These are phyloP conservation scores for Phlegmacium glaucopus DNA, from an alignment of 768 basidiomycete genomes.

Conservation along the genomic window DNA sequence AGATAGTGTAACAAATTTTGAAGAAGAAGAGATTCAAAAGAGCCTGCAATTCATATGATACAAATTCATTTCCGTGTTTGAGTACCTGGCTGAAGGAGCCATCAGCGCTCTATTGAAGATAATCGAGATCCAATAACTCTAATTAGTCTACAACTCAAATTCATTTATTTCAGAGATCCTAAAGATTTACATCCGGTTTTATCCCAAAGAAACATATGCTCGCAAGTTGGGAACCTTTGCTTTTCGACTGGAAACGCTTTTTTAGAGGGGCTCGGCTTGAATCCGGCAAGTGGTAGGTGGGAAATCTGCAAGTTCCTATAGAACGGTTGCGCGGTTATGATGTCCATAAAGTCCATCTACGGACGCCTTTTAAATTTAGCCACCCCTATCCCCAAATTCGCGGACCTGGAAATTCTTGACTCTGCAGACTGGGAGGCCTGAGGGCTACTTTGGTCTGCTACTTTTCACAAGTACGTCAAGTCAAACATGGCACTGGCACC, in stretches of 20 bases:
- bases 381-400: too few relatives aligned
- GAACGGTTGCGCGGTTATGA: slow-evolving; percentile 15
- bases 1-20: not conserved
- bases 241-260: too few relatives aligned
- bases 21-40: too few relatives aligned
- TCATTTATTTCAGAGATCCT: slow-evolving; percentile 14
- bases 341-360: too few relatives aligned
- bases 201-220: too few relatives aligned
- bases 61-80: not conserved
- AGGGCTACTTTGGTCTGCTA: too few relatives aligned
- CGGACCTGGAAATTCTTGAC: too few relatives aligned
- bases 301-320: slow-evolving; percentile 15
- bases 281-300: slow-evolving; percentile 16
- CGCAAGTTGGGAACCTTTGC: too few relatives aligned
- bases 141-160: slow-evolving; percentile 54
- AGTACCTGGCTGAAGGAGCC: not conserved
- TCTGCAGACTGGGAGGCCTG: too few relatives aligned
- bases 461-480: too few relatives aligned
- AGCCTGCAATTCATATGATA: not conserved
- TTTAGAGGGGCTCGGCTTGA: not conserved
- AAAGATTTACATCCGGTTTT: slow-evolving; percentile 11
- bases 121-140: slow-evolving; percentile 47
- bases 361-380: too few relatives aligned
- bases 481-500: too few relatives aligned
- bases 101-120: not conserved